Percentiles rank a stretch among this genome's conserved stretches.
Conservation (phyloP, 1,139 yeast species). For the Debaryomyces sp. region DNA sequence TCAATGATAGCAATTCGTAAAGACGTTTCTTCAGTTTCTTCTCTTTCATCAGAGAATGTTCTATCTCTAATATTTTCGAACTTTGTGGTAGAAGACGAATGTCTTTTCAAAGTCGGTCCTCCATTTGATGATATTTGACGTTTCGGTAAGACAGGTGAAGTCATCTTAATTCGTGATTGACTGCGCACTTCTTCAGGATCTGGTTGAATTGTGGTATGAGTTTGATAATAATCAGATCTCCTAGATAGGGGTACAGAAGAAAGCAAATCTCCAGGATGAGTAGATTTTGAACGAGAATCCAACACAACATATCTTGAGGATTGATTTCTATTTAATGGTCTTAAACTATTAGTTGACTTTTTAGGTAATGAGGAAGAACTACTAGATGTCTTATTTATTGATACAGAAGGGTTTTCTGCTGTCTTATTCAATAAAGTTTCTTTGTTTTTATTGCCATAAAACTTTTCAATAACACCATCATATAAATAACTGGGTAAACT, state of each 20-base stretch:
- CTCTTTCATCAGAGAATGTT: slow-evolving; percentile 58
- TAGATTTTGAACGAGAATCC: slow-evolving; percentile 59
- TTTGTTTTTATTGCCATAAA: slow-evolving; percentile 19
- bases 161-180: neutral
- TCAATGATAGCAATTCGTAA: slow-evolving; percentile 73
- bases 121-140: slow-evolving; percentile 1
- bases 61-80: slow-evolving; percentile 16
- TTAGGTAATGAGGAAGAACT: slow-evolving; percentile 5
- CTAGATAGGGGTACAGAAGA: slow-evolving; percentile 82
- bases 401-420: slow-evolving; percentile 1
- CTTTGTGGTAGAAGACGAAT: neutral
- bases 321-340: slow-evolving; percentile 12
- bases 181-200: slow-evolving; percentile 7
- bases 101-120: slow-evolving; percentile 1
- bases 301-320: slow-evolving; percentile 66
- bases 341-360: slow-evolving; percentile 5
- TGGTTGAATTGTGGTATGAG: slow-evolving; percentile 13
- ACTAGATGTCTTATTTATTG: slow-evolving; percentile 1
- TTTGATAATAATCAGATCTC: slow-evolving; percentile 31
- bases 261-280: slow-evolving; percentile 80
- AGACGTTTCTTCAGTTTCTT: slow-evolving; percentile 77
- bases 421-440: neutral
- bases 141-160: slow-evolving; percentile 1
- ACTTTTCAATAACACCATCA: slow-evolving; percentile 57
- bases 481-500: slow-evolving; percentile 62